Conservation (phyloP, 1,284 basidiomycete genomes). For the Pseudozyma hubeiensis region DNA sequence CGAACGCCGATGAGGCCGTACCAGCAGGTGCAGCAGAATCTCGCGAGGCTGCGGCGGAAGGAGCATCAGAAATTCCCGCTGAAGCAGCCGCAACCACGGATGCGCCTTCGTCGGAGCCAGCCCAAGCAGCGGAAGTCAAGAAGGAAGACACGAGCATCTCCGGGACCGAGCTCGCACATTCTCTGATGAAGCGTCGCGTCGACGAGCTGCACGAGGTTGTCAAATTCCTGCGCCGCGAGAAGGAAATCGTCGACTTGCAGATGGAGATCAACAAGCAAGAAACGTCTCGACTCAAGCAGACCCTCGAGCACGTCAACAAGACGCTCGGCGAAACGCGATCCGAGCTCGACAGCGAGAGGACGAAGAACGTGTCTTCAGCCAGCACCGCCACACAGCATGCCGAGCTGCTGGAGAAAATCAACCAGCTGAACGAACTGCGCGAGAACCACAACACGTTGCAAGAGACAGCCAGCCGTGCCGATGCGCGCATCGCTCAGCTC, state of each 20-base stretch:
- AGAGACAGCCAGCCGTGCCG: conserved; percentile 79
- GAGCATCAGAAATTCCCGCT: conserved; percentile 3
- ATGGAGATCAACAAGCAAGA: conserved; percentile 87
- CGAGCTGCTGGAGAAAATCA: conserved; percentile 86
- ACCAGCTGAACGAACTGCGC: conserved; percentile 84
- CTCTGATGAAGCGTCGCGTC: conserved; percentile 40
- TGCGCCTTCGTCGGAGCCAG: not conserved
- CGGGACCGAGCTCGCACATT: conserved; percentile 33
- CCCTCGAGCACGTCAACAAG: conserved; percentile 79
- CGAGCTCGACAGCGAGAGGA: conserved; percentile 57
- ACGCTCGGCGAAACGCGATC: conserved; percentile 77
- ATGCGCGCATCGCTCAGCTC: conserved; percentile 71
- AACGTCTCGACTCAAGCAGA: conserved; percentile 78
- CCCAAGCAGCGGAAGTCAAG: conserved; percentile 14
- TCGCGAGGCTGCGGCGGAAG: not conserved
- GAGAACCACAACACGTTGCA: conserved; percentile 89
- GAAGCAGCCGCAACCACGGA: conserved; percentile 2
- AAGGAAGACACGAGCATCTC: conserved; percentile 18
- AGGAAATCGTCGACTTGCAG: conserved; percentile 88
- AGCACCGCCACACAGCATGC: conserved; percentile 81
- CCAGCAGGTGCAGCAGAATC: not conserved
- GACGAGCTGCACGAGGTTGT: conserved; percentile 79
- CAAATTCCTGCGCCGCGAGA: conserved; percentile 84
- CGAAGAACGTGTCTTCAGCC: conserved; percentile 56
- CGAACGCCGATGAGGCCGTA: conserved; percentile 71